Evolutionary conservation across 2,329 filamentous ascomycete genomes (phyloP), one percentile per base, ranked within the genome.

Genomic region (Aspergillus ochraceoroseus): DNA sequence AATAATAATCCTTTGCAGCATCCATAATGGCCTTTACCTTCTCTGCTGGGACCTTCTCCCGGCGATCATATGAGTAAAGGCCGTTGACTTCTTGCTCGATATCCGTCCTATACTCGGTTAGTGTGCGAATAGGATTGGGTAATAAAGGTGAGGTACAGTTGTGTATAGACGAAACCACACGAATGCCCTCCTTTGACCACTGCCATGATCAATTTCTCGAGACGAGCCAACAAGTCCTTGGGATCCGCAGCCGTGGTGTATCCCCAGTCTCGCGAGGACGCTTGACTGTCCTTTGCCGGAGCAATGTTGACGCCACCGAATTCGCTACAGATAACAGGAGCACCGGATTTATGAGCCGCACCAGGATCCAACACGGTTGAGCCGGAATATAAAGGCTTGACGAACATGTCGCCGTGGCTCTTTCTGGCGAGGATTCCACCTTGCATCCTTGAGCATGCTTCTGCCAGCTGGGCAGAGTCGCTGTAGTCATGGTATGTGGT

Each of bases 1-100:
- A 70, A 48, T 79, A 81, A 2, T 62, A 55, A 44, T 67, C 55
- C 38, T 67, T 63, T 0, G 74, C 76, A 20, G 70, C 67, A 36
- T 79, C 71, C 41, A 83, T 73, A 9, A 83, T 70, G 26, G 62
- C 70, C 63, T 72, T 80, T 17, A 83, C 73, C 46, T 72, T 72
- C 0, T 55, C 59, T 0, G 74, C 66, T n/a, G 77, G 72, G 28
- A 84, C 64, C 63, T 84, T 84, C 44, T 74, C 73, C 50, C 70
- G 67, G 1, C 81, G 70, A 45, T 82, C 74, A 47, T 75, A 81
- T 0, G 78, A 75, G 50, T 82, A 83, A 15, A 84, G 53, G 0
- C 80, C 81, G 49, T 85, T 84, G 23, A 78, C 76, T 54, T 84
- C 81, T 52, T 84, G 80, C 59, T 84, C 80, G 36, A 84, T 79